These are phyloP conservation scores for Phoenix roebelenii DNA, from an alignment of 176 grass and related monocot genomes.

Conservation along the genomic window DNA sequence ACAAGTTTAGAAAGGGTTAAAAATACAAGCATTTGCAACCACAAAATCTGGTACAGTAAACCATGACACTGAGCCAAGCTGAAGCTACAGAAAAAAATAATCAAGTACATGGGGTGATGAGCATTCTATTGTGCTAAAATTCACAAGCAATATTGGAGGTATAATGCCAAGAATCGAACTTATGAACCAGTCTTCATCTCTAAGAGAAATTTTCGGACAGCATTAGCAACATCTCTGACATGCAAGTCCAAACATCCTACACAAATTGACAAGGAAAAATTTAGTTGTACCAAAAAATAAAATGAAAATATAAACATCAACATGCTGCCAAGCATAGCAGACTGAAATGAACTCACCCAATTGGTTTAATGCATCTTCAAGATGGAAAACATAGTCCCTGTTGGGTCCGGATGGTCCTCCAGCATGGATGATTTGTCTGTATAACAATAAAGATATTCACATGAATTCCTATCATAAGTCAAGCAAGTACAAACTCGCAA, in stretches of 20 bases:
- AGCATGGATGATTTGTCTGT: conserved; percentile 76
- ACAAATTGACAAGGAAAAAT: conserved; percentile 8
- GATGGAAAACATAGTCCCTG: conserved; percentile 79
- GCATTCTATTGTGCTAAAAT: too few relatives aligned
- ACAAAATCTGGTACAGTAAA: too few relatives aligned
- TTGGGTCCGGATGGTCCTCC: conserved; percentile 84
- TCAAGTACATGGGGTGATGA: too few relatives aligned
- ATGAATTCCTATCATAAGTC: not conserved
- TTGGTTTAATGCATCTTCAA: conserved; percentile 59
- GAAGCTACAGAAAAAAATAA: too few relatives aligned
- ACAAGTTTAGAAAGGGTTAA: too few relatives aligned
- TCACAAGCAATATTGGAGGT: too few relatives aligned
- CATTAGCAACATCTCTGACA: conserved; percentile 59
- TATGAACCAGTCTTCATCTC: too few relatives aligned
- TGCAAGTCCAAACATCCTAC: conserved; percentile 69
- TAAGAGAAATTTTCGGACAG: conserved; percentile 27
- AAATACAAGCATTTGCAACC: too few relatives aligned
- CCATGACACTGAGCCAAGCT: too few relatives aligned
- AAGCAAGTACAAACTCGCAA: conserved; percentile 11
- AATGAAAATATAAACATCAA: not conserved
- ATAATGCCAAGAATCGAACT: too few relatives aligned
- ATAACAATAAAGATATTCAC: not conserved
- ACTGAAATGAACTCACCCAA: conserved; percentile 35
- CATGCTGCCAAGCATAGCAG: not conserved
- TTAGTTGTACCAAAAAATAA: not conserved